Base-by-base conservation (phyloP, 2,329 filamentous ascomycete genomes). In the Penicillium sp. region DNA sequence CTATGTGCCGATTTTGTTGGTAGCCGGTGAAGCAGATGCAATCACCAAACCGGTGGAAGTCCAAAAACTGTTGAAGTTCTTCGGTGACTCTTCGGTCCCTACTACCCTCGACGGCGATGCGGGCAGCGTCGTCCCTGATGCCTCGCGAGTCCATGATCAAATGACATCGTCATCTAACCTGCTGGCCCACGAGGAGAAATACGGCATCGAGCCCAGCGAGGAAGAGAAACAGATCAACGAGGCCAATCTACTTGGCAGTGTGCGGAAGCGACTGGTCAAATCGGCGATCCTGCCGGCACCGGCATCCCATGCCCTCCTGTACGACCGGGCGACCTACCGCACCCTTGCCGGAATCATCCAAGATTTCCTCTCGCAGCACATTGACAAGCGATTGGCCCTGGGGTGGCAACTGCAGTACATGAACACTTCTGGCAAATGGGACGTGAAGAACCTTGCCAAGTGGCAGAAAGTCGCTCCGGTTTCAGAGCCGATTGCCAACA, bases 371-470 rank as follows among this genome's bases (percentile, higher is more conserved):
- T 76, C 81, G 14, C 75, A 77, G 3, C 79, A 89, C 59, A 77
- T 96, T 44, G 90, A 90, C 8, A 77, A 82, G 8, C 82, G 89
- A 7, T 78, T 96, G 11, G 87, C 83, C 1, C 80, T 91, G 23
- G 87, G 85, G 35, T 97, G 91, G 90, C 91, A 97, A 68, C 75
- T 97, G 13, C 86, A 91, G 59, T 85, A 93, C 60, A 80, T 97
- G 20, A 88, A 86, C 2, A 88, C 86, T 1, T 87, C 89, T 56
- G 90, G 90, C 3, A 97, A 97, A 71, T 97, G 91, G 91, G 91
- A 96, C 62, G 89, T 97, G 56, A 97, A 97, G 72, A 97, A 97
- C 61, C 76, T 96, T 9, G 82, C 80, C 49, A 97, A 97, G 64
- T 97, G 91, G 91, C 80, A 87, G 66, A 82, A 81, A 14, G 86